Evolutionary conservation across 208 protist species (phyloP).

Genomic region (Phytomonas francai): DNA sequence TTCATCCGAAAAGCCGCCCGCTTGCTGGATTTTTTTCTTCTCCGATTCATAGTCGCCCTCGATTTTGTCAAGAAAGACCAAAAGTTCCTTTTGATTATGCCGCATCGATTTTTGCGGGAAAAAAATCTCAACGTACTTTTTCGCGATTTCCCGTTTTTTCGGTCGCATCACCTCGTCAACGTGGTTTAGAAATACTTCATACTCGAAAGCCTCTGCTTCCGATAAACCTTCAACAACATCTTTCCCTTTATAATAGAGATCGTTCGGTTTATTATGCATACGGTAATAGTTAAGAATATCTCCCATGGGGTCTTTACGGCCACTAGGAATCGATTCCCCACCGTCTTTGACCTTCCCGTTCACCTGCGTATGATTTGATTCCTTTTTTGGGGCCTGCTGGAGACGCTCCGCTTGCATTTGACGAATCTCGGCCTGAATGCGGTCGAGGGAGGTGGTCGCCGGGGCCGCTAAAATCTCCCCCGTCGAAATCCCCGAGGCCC

Average conservation of each 20-base stretch:
- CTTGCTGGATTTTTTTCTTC: slow-evolving; percentile 4
- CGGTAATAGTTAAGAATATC: slow-evolving; percentile 16
- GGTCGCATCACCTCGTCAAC: slow-evolving; percentile 61
- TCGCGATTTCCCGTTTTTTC: slow-evolving; percentile 25
- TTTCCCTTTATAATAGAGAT: slow-evolving; percentile 40
- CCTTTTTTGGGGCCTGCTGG: slow-evolving; percentile 7
- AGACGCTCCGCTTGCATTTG: slow-evolving; percentile 18
- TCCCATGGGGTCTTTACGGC: slow-evolving; percentile 1
- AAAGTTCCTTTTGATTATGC: slow-evolving; percentile 10
- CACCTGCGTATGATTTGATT: slow-evolving; percentile 8
- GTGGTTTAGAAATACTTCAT: slow-evolving; percentile 36
- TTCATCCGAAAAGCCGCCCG: background rate
- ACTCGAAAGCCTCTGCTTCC: slow-evolving; percentile 18
- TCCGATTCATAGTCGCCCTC: slow-evolving; percentile 10
- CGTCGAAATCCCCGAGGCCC: slow-evolving; percentile 14
- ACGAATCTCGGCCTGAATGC: slow-evolving; percentile 41
- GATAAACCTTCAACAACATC: slow-evolving; percentile 46
- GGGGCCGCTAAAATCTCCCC: slow-evolving; percentile 39
- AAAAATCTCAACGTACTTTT: slow-evolving; percentile 39
- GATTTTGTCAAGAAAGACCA: slow-evolving; percentile 11
- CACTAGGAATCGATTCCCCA: background rate
- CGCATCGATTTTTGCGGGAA: slow-evolving; percentile 15
- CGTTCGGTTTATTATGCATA: slow-evolving; percentile 29
- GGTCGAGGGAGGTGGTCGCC: slow-evolving; percentile 40
- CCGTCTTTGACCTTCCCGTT: slow-evolving; percentile 11